Evolutionary conservation across 345 rosid species (phyloP).

Genomic region (Gossypium thurberi): DNA sequence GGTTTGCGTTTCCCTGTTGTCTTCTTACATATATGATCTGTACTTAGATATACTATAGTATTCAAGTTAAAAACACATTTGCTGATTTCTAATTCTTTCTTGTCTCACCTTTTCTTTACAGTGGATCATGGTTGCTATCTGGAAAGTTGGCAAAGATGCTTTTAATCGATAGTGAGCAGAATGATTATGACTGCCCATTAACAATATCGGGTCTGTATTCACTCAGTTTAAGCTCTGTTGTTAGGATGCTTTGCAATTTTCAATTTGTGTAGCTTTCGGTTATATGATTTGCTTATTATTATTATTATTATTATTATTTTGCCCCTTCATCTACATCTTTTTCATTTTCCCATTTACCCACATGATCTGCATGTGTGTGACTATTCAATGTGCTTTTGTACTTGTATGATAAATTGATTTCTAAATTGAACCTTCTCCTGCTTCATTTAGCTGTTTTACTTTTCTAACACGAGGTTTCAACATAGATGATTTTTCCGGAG

Average conservation of each 20-base stretch:
- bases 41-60: neutral
- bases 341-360: neutral
- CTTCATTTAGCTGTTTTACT: neutral
- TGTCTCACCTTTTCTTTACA: slow-evolving; percentile 14
- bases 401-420: neutral
- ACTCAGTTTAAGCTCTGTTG: slow-evolving; percentile 1
- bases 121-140: slow-evolving; percentile 81
- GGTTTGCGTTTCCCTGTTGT: neutral
- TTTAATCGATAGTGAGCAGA: slow-evolving; percentile 68
- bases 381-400: neutral
- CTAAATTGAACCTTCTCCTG: neutral
- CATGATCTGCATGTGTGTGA: neutral
- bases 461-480: neutral
- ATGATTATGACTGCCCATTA: slow-evolving; percentile 56
- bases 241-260: neutral
- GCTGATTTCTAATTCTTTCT: neutral
- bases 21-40: neutral
- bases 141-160: slow-evolving; percentile 84
- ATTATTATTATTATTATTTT: neutral
- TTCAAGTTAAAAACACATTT: neutral
- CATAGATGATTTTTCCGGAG: neutral
- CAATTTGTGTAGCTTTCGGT: slow-evolving; percentile 1
- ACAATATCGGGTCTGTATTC: slow-evolving; percentile 61
- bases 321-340: neutral
- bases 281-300: neutral